Percentiles rank a stretch among this genome's conserved stretches.
Conservation (phyloP, 169 alveolate genomes). For the Eimeria praecox region DNA sequence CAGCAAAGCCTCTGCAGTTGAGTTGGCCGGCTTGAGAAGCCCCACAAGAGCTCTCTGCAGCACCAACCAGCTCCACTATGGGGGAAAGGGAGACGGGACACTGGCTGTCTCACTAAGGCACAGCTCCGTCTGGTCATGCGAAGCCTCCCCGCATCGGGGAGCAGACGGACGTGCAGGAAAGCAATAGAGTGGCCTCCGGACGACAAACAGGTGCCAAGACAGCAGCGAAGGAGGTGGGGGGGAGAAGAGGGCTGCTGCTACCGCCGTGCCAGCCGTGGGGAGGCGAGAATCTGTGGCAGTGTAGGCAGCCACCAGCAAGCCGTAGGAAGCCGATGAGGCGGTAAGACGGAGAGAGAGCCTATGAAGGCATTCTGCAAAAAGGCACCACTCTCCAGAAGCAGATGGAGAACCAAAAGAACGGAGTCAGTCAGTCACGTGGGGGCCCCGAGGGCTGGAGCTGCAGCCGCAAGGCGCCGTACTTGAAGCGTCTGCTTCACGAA, state of each 20-base stretch:
- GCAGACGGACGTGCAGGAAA: not conserved
- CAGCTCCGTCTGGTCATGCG: not conserved
- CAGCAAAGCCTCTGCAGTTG: not conserved
- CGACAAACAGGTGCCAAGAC: not conserved
- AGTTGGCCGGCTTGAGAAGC: too few species aligned
- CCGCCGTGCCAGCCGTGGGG: not conserved
- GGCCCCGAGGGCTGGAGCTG: constrained; percentile 48
- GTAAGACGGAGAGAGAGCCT: not conserved
- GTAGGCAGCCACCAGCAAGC: not conserved
- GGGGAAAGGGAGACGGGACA: not conserved
- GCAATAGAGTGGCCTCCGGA: not conserved
- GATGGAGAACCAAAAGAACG: not conserved
- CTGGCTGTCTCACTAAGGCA: not conserved
- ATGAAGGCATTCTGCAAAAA: not conserved
- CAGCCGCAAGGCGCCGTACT: not conserved
- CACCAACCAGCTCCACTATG: not conserved
- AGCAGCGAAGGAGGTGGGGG: not conserved
- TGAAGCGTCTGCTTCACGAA: not conserved
- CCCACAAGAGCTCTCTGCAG: not conserved
- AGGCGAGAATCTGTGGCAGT: not conserved
- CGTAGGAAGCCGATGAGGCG: not conserved
- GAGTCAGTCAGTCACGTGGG: not conserved
- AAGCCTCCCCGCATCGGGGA: not conserved
- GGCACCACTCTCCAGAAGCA: not conserved
- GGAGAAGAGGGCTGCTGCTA: not conserved